A percentile compares a stretch with the other conserved stretches of the same genome.
Evolutionary conservation across 2,329 filamentous ascomycete species (phyloP).

Genomic region (Neofusicoccum kwambonambiense): DNA sequence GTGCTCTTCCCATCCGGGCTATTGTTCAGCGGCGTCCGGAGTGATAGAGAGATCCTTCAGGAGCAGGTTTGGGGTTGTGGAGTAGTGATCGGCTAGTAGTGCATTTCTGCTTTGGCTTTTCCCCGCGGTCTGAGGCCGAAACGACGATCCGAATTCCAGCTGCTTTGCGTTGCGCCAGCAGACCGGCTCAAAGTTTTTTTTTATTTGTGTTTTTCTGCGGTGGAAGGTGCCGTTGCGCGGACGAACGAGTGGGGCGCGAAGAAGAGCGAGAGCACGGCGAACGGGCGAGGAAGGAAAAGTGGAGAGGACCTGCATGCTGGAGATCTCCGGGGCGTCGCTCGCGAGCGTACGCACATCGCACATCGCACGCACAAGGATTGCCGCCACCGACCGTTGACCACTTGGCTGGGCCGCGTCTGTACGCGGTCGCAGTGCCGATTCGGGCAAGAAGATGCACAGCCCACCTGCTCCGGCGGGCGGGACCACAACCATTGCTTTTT

Average conservation of each 20-base stretch:
- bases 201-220: too few species aligned
- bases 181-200: too few species aligned
- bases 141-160: not conserved
- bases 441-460: not conserved
- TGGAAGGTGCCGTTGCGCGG: too few species aligned
- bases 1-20: too few species aligned
- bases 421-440: not conserved
- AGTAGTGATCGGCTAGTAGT: not conserved
- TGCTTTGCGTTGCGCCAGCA: not conserved
- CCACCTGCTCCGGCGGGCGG: not conserved
- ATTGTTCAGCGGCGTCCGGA: too few species aligned
- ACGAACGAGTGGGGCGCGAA: too few species aligned
- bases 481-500: too few species aligned
- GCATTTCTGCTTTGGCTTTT: not conserved
- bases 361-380: too few species aligned
- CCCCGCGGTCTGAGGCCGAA: not conserved
- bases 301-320: not conserved
- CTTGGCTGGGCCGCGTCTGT: not conserved
- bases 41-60: too few species aligned
- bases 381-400: not conserved
- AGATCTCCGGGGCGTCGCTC: not conserved
- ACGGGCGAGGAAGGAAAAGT: too few species aligned
- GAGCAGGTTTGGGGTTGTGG: too few species aligned
- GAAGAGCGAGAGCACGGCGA: too few species aligned
- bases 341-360: not conserved